Conservation (phyloP, 805 yeast genomes). For the Limtongia smithiae region DNA sequence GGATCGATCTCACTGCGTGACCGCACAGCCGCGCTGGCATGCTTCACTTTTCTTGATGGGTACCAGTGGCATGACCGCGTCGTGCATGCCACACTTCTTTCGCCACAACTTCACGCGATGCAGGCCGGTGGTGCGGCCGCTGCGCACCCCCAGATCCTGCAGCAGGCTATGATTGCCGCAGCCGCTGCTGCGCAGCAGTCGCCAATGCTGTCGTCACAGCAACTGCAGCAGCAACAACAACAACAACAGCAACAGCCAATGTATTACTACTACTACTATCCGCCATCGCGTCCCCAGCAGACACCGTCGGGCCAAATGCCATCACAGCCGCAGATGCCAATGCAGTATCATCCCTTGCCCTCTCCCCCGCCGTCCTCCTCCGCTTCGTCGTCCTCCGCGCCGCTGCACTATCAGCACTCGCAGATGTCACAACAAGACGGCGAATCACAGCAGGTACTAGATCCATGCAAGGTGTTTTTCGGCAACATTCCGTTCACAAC, state of each 20-base stretch:
- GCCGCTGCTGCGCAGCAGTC: no score
- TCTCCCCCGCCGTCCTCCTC: no score
- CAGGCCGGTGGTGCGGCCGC: no score
- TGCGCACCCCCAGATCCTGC: no score
- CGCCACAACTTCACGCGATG: background rate
- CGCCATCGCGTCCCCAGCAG: no score
- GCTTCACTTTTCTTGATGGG: slow-evolving; percentile 16
- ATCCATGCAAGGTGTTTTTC: slow-evolving; percentile 36
- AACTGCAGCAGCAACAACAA: no score
- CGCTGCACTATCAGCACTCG: background rate
- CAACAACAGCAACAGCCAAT: no score
- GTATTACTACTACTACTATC: no score
- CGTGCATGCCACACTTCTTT: slow-evolving; percentile 8
- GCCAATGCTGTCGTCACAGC: no score
- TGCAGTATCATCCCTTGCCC: background rate
- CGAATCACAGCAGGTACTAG: slow-evolving; percentile 13
- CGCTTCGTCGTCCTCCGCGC: background rate
- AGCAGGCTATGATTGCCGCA: no score
- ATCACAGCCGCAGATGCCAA: background rate
- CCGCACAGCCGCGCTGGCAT: slow-evolving; percentile 18
- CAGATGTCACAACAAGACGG: no score
- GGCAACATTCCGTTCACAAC: slow-evolving; percentile 38
- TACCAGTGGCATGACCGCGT: slow-evolving; percentile 24
- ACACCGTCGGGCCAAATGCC: background rate
- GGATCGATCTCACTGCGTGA: slow-evolving; percentile 27